Evolutionary conservation across 495 filamentous ascomycete species (phyloP).

Genomic region (Lophiotrema nucula): DNA sequence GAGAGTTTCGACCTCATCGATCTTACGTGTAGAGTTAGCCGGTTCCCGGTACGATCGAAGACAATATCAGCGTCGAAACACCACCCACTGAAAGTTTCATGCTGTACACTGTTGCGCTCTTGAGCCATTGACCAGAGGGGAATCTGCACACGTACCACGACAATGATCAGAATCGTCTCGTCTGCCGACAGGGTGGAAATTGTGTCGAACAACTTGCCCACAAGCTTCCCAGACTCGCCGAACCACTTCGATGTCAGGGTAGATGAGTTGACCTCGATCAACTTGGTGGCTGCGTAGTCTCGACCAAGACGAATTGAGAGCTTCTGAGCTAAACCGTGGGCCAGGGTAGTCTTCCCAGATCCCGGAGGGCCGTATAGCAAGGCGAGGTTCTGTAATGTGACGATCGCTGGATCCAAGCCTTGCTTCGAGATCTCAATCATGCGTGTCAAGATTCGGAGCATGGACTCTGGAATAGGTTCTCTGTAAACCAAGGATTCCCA

Average conservation of each 20-base stretch:
- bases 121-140: too few species aligned
- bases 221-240: slow-evolving; percentile 56
- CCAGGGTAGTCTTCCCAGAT: slow-evolving; percentile 51
- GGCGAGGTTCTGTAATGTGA: slow-evolving; percentile 42
- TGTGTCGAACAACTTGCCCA: slow-evolving; percentile 50
- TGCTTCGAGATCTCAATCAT: slow-evolving; percentile 38
- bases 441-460: slow-evolving; percentile 49
- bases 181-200: slow-evolving; percentile 49
- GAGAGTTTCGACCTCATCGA: slow-evolving; percentile 59
- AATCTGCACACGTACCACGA: too few species aligned
- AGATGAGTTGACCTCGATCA: slow-evolving; percentile 54
- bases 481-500: slow-evolving; percentile 58
- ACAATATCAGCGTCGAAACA: too few species aligned
- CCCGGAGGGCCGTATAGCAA: slow-evolving; percentile 59
- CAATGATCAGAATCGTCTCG: slow-evolving; percentile 47
- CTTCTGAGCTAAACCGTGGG: slow-evolving; percentile 55
- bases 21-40: too few species aligned
- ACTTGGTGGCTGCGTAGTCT: slow-evolving; percentile 43
- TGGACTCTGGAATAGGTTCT: slow-evolving; percentile 45
- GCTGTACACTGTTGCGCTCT: too few species aligned
- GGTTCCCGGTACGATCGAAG: too few species aligned
- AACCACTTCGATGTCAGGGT: slow-evolving; percentile 55
- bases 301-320: slow-evolving; percentile 55
- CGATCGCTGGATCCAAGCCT: slow-evolving; percentile 28
- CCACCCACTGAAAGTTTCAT: too few species aligned